Base-by-base conservation (phyloP, 1,284 basidiomycete genomes). In the Cutaneotrichosporon arboriforme region DNA sequence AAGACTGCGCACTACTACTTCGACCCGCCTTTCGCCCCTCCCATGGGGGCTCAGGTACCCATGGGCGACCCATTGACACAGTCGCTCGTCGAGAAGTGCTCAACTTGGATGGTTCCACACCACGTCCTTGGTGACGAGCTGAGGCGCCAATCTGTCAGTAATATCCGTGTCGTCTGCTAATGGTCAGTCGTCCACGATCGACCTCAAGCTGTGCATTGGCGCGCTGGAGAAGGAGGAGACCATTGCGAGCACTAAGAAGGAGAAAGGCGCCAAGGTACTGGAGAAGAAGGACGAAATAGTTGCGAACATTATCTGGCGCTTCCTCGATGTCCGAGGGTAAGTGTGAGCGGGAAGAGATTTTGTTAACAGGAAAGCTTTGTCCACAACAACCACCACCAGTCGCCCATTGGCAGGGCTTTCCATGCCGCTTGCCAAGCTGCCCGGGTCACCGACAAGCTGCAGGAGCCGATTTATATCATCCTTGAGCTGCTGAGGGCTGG, bases 281-380 rank as follows among this genome's bases (percentile, higher is more conserved):
- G 94, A 97, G 59, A 97, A 96, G 77, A 98, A 98, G 77, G 94
- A 99, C 68, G 96, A 99, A 74, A 81, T 96, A 1, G 94, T 99
- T 2, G 94, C 93, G 8, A 99, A 99, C 72, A 90, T 93, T 31
- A 88, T 98, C 59, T 97, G 93, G 93, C 83, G 94, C 43, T 96
- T 98, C 82, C 81, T 99, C 53, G 94, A 97, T 73, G 78, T 98
- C 51, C 81, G 94, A 75, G 91, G 91, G 87, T 92, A 76, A 72
- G 77, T 73, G 73, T 13, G 15, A 18, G 26, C 12, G 9, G 8
- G 12, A 3, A 14, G 7, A 2, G 26, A 22, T 34, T 20, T 43
- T 15, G 44, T 42, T 49, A 7, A 33, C 37, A n/a, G 5, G 17
- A 18, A 48, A 68, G 66, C n/a, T 96, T 97, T 79, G 80, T 97